A percentile compares a stretch with the other conserved stretches of the same genome.
Evolutionary conservation across 495 filamentous ascomycete species (phyloP).

Genomic region (Podospora sp.): DNA sequence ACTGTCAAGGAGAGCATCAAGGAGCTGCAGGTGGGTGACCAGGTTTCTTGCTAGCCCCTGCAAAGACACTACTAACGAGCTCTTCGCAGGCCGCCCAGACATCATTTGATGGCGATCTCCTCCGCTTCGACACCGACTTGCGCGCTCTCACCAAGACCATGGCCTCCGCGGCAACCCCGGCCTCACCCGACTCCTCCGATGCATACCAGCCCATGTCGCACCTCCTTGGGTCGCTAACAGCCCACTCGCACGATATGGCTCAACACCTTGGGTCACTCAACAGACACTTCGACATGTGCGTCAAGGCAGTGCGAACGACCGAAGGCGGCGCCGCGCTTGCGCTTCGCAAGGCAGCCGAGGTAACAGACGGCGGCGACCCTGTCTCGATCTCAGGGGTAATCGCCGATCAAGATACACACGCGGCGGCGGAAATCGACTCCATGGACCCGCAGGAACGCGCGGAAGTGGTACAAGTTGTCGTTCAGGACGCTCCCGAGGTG

Average conservation of each 20-base stretch:
- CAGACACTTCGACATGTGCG: constrained; percentile 92
- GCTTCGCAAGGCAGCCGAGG: constrained; percentile 56
- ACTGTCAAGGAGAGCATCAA: constrained; percentile 68
- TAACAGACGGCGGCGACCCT: constrained; percentile 59
- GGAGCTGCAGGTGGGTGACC: constrained; percentile 47
- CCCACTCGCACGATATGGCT: constrained; percentile 83
- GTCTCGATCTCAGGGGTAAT: constrained; percentile 61
- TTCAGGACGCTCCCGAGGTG: constrained; percentile 81
- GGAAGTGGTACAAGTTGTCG: constrained; percentile 81
- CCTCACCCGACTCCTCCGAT: constrained; percentile 42
- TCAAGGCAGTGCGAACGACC: constrained; percentile 86
- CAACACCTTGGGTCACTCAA: constrained; percentile 77
- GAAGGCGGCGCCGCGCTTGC: constrained; percentile 82
- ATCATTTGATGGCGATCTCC: constrained; percentile 64
- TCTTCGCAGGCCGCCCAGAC: constrained; percentile 55
- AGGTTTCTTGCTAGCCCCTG: background rate
- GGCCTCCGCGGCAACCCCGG: constrained; percentile 35
- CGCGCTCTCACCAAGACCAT: constrained; percentile 46
- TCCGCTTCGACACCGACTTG: constrained; percentile 63
- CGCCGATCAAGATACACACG: constrained; percentile 59
- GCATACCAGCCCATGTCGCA: constrained; percentile 60
- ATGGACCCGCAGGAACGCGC: constrained; percentile 73
- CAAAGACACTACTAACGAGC: background rate
- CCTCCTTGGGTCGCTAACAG: constrained; percentile 72
- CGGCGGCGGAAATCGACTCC: constrained; percentile 64